Evolutionary conservation across 768 basidiomycete species (phyloP).

Genomic region (Podaxis sp.): DNA sequence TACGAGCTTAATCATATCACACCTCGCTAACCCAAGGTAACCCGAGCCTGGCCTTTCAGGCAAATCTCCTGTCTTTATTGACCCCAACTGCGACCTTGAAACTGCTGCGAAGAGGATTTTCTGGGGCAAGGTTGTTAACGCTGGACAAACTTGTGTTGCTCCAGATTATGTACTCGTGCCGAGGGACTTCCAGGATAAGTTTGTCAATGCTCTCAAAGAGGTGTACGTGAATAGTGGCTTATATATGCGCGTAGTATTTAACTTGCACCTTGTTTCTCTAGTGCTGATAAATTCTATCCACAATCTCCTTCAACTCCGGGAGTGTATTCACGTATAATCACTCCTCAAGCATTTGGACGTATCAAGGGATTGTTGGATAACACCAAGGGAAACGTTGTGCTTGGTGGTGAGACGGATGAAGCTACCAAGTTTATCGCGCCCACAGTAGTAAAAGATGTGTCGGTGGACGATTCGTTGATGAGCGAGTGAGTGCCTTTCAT

Average conservation of each 20-base stretch:
- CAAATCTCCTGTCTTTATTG: constrained; percentile 75
- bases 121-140: constrained; percentile 81
- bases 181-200: constrained; percentile 39
- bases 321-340: constrained; percentile 52
- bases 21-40: background rate
- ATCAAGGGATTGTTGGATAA: constrained; percentile 60
- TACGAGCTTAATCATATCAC: constrained; percentile 17
- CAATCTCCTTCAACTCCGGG: constrained; percentile 44
- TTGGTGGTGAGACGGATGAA: constrained; percentile 63
- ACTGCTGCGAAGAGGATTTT: constrained; percentile 67
- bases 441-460: constrained; percentile 66
- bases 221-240: constrained; percentile 28
- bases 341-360: constrained; percentile 44
- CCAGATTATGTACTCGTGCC: constrained; percentile 56
- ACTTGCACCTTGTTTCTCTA: constrained; percentile 20
- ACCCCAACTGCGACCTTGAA: constrained; percentile 65
- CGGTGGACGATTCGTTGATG: constrained; percentile 69
- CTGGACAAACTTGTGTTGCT: constrained; percentile 74
- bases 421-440: constrained; percentile 65
- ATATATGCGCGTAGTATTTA: background rate
- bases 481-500: constrained; percentile 52
- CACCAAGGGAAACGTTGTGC: constrained; percentile 62
- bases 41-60: constrained; percentile 28
- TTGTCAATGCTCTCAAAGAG: constrained; percentile 42
- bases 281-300: constrained; percentile 57